phyloP scores from a whole-genome alignment of 352 stramenopile species.

The Lagenidium giganteum region DNA sequence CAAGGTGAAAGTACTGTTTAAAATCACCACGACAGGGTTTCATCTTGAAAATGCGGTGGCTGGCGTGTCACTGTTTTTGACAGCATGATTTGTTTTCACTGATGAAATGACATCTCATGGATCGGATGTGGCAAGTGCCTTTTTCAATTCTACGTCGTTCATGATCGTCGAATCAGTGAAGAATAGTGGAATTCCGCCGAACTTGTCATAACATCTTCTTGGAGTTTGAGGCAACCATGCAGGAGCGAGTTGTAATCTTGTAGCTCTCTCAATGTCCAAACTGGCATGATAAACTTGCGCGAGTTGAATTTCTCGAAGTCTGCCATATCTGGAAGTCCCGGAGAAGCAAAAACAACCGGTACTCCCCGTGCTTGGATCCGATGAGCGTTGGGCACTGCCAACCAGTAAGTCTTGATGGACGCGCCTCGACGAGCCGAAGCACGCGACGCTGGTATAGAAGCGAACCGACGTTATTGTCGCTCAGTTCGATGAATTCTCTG shows the following conservation, averaged over 20 bases:
- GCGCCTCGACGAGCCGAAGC: slow-evolving; percentile 14
- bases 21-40: neutral
- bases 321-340: neutral
- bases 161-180: neutral
- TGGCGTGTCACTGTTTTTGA: neutral
- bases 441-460: neutral
- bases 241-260: slow-evolving; percentile 6
- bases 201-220: slow-evolving; percentile 2
- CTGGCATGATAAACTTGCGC: slow-evolving; percentile 1
- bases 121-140: slow-evolving; percentile 1
- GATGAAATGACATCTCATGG: neutral
- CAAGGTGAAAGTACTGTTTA: neutral
- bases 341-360: slow-evolving; percentile 16
- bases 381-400: too few species aligned
- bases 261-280: slow-evolving; percentile 3
- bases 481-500: slow-evolving; percentile 4
- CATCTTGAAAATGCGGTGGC: slow-evolving; percentile 1
- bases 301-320: slow-evolving; percentile 2
- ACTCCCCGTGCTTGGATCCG: too few species aligned
- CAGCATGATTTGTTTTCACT: neutral
- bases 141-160: neutral
- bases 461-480: neutral
- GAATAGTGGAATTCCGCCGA: slow-evolving; percentile 6
- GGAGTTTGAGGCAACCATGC: neutral
- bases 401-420: slow-evolving; percentile 6